phyloP scores from a whole-genome alignment of 2,329 filamentous ascomycete genomes.

The Albifimbria verrucaria region DNA sequence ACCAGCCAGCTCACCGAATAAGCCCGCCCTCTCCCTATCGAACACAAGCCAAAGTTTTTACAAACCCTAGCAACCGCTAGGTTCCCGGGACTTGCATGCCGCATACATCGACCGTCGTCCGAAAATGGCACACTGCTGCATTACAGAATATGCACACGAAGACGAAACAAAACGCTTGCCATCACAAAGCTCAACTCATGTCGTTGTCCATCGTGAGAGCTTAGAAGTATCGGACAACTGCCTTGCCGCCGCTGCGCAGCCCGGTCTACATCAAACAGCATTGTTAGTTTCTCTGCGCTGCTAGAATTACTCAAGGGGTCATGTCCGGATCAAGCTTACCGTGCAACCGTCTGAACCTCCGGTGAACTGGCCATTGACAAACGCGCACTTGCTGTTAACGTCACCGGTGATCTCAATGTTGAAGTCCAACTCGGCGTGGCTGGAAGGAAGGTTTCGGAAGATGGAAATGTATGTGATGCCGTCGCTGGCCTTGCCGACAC shows the following conservation, averaged over 20 bases:
- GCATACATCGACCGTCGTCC: too few relatives aligned
- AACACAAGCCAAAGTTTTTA: too few relatives aligned
- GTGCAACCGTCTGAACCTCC: constrained; percentile 69
- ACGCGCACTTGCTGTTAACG: constrained; percentile 56
- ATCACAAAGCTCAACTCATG: constrained; percentile 24
- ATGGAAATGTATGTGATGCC: constrained; percentile 77
- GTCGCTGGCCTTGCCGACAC: constrained; percentile 65
- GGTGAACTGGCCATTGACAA: constrained; percentile 60
- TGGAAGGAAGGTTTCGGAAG: constrained; percentile 80
- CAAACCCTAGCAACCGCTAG: too few relatives aligned
- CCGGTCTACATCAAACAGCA: constrained; percentile 33
- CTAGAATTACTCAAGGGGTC: background rate
- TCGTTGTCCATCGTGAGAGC: constrained; percentile 2
- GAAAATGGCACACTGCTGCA: background rate
- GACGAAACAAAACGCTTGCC: constrained; percentile 3
- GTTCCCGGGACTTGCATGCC: too few relatives aligned
- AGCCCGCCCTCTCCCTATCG: too few relatives aligned
- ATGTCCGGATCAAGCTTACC: constrained; percentile 52
- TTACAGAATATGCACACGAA: constrained; percentile 32
- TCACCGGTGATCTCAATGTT: constrained; percentile 75
- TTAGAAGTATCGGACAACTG: constrained; percentile 42
- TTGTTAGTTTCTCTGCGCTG: constrained; percentile 13
- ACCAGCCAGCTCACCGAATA: too few relatives aligned
- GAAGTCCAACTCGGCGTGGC: constrained; percentile 66
- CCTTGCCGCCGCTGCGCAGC: constrained; percentile 37